Percentiles rank a stretch among this genome's conserved stretches.
phyloP scores from a whole-genome alignment of 2,329 filamentous ascomycete species.

The Rhytidhysteron rufulum region DNA sequence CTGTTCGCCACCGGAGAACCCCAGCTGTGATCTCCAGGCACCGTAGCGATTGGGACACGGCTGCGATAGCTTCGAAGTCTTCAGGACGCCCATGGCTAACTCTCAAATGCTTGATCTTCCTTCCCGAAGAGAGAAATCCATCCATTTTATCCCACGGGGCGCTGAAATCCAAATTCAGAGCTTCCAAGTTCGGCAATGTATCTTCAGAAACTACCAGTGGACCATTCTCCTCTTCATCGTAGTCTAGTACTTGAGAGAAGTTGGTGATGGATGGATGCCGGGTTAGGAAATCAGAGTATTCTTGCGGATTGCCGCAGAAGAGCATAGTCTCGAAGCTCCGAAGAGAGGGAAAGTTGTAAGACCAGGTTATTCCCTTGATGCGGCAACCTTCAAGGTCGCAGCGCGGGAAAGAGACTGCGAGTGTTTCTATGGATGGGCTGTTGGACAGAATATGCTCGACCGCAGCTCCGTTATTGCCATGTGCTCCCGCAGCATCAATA shows the following conservation, averaged over 20 bases:
- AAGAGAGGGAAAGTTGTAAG: conserved; percentile 7
- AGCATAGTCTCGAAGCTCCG: conserved; percentile 2
- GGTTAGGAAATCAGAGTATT: conserved; percentile 4
- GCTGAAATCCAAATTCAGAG: neutral
- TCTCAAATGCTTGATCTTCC: conserved; percentile 6
- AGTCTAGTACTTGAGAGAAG: conserved; percentile 1
- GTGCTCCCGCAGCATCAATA: conserved; percentile 5
- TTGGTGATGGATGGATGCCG: conserved; percentile 4
- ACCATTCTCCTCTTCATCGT: neutral
- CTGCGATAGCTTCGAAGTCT: neutral
- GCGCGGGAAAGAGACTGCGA: conserved; percentile 6
- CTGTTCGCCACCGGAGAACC: conserved; percentile 4
- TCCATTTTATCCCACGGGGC: too few relatives aligned
- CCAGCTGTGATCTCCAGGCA: conserved; percentile 5
- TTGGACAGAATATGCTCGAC: conserved; percentile 7
- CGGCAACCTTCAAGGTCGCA: conserved; percentile 12
- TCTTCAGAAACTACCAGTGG: neutral
- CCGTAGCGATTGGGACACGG: neutral
- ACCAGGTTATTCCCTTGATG: conserved; percentile 10
- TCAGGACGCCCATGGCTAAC: neutral
- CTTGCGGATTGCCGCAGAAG: conserved; percentile 2
- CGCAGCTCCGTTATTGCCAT: conserved; percentile 7
- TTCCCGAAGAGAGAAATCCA: neutral
- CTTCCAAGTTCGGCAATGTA: neutral
- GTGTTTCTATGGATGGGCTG: conserved; percentile 5